These are phyloP conservation scores for Rauvolfia tetraphylla DNA, from an alignment of 257 asterid genomes.

Conservation along the genomic window DNA sequence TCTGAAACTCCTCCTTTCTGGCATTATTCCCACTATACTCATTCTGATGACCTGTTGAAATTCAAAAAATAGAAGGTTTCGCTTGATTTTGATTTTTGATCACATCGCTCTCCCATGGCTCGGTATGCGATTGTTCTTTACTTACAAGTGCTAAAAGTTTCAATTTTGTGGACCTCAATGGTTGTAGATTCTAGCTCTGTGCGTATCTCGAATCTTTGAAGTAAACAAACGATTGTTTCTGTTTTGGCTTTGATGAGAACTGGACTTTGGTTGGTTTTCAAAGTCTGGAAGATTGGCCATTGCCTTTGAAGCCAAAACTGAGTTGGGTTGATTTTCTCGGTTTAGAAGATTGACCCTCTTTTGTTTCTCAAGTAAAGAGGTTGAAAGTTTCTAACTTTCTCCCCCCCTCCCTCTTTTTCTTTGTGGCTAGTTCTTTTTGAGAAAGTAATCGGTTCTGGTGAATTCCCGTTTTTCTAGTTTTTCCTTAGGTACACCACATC, in stretches of 20 bases:
- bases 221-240: not conserved
- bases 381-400: not conserved
- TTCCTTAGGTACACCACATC: not conserved
- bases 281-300: not conserved
- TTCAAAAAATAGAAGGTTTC: not conserved
- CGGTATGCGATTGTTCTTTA: slow-evolving; percentile 34
- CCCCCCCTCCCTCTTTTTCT: not conserved
- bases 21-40: slow-evolving; percentile 12
- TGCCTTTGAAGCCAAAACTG: slow-evolving; percentile 16
- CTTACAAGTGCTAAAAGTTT: slow-evolving; percentile 12
- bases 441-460: not conserved
- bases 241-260: not conserved
- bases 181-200: slow-evolving; percentile 5
- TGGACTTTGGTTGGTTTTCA: not conserved
- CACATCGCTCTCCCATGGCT: slow-evolving; percentile 44
- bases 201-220: not conserved
- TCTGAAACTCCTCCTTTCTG: slow-evolving; percentile 14
- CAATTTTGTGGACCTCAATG: slow-evolving; percentile 16
- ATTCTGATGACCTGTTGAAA: not conserved
- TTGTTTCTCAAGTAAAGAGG: not conserved
- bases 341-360: not conserved
- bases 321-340: slow-evolving; percentile 24
- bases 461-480: not conserved
- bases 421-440: not conserved
- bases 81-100: slow-evolving; percentile 12